These are phyloP conservation scores for Brettanomyces bruxellensis DNA, from an alignment of 805 yeast genomes.

Conservation along the genomic window DNA sequence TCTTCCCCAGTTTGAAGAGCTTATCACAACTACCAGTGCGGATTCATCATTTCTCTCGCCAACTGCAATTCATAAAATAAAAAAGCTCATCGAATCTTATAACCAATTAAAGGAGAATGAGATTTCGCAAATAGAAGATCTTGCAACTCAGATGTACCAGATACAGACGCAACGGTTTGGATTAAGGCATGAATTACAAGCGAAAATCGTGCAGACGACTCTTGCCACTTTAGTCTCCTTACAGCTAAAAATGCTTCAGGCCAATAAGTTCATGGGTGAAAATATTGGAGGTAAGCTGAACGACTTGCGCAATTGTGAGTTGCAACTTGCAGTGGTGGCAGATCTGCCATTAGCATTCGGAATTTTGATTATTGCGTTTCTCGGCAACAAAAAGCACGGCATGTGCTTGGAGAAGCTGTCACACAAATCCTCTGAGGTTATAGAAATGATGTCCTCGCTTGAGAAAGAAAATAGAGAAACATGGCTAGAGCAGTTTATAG, in stretches of 20 bases:
- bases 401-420: slow-evolving; percentile 28
- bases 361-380: slow-evolving; percentile 50
- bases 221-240: slow-evolving; percentile 27
- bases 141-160: slow-evolving; percentile 27
- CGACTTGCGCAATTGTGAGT: slow-evolving; percentile 23
- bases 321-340: slow-evolving; percentile 31
- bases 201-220: slow-evolving; percentile 24
- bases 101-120: slow-evolving; percentile 11
- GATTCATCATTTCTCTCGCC: slow-evolving; percentile 19
- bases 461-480: slow-evolving; percentile 46
- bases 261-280: slow-evolving; percentile 21
- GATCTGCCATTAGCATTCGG: slow-evolving; percentile 72
- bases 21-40: slow-evolving; percentile 21
- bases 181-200: slow-evolving; percentile 22
- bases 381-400: slow-evolving; percentile 52
- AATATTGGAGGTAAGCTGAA: slow-evolving; percentile 25
- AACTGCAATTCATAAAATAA: slow-evolving; percentile 17
- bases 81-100: slow-evolving; percentile 12
- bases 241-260: slow-evolving; percentile 28
- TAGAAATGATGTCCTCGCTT: slow-evolving; percentile 45
- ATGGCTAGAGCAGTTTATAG: slow-evolving; percentile 60
- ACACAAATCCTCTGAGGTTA: slow-evolving; percentile 42
- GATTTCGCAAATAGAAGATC: slow-evolving; percentile 25
- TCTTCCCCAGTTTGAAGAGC: slow-evolving; percentile 23
- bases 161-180: slow-evolving; percentile 30